A percentile compares a stretch with the other conserved stretches of the same genome.
phyloP scores from a whole-genome alignment of 805 yeast species.

The Kuraishia floccosa region DNA sequence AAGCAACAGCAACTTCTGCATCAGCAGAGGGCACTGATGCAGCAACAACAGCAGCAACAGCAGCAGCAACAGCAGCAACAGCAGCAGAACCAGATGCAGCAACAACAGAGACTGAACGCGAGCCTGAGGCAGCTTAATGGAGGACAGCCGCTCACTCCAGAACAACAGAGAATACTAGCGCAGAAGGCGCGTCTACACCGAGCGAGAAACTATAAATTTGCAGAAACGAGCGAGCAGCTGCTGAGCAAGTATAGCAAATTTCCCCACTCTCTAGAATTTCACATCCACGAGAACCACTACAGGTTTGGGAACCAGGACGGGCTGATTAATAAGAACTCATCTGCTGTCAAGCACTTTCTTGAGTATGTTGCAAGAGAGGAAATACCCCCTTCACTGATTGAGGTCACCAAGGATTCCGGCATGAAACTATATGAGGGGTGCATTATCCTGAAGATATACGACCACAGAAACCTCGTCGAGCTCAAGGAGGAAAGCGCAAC shows the following conservation, averaged over 20 bases:
- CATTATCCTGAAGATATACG: slow-evolving; percentile 74
- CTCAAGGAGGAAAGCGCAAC: slow-evolving; percentile 1
- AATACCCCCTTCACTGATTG: slow-evolving; percentile 84
- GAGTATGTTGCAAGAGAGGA: slow-evolving; percentile 70
- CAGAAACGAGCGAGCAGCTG: slow-evolving; percentile 63
- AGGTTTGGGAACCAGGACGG: slow-evolving; percentile 88
- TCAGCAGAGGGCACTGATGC: slow-evolving; percentile 1
- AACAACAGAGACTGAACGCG: background rate
- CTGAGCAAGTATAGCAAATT: slow-evolving; percentile 64
- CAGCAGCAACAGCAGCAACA: background rate
- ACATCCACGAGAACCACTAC: slow-evolving; percentile 84
- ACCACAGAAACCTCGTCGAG: slow-evolving; percentile 49
- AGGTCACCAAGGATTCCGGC: slow-evolving; percentile 79
- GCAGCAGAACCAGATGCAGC: background rate
- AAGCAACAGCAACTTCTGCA: background rate
- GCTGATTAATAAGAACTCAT: slow-evolving; percentile 69
- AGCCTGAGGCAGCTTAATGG: no score
- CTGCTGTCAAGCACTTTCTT: slow-evolving; percentile 69
- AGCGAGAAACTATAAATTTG: slow-evolving; percentile 42
- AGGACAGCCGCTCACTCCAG: slow-evolving; percentile 20
- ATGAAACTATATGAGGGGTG: slow-evolving; percentile 85
- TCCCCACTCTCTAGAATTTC: slow-evolving; percentile 79
- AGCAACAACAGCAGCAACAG: slow-evolving; percentile 1
- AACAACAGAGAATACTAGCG: slow-evolving; percentile 29
- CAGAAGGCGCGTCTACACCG: slow-evolving; percentile 28